Percentiles rank a stretch among this genome's conserved stretches.
These are phyloP conservation scores for Acer campestre DNA, from an alignment of 345 rosid genomes.

Conservation along the genomic window DNA sequence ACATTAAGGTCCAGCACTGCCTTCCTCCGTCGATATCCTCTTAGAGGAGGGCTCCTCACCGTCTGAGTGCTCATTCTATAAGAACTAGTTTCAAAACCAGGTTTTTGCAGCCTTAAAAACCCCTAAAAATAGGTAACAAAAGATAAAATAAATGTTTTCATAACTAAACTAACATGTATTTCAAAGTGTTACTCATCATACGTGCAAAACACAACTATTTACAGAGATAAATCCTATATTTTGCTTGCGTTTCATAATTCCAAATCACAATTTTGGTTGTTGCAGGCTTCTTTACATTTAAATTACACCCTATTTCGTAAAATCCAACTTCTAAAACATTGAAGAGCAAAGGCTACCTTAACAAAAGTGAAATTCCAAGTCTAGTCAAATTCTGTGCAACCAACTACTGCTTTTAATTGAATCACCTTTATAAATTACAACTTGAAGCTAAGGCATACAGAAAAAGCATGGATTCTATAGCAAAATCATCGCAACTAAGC, in stretches of 20 bases:
- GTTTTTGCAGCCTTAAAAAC: constrained; percentile 1
- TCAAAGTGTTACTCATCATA: background rate
- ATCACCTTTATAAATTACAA: background rate
- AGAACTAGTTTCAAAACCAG: constrained; percentile 1
- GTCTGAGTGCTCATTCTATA: constrained; percentile 50
- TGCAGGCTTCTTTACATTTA: background rate
- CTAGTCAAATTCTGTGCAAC: background rate
- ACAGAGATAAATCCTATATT: background rate
- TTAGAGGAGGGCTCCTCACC: constrained; percentile 36
- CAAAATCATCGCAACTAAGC: background rate
- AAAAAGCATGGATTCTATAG: background rate
- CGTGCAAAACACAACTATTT: background rate
- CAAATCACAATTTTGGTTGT: background rate
- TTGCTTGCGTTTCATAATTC: background rate
- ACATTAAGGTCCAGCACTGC: constrained; percentile 46
- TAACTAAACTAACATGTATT: background rate
- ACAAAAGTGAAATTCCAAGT: background rate
- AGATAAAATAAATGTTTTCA: background rate
- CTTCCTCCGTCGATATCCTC: constrained; percentile 62
- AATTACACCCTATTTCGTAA: background rate
- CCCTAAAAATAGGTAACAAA: background rate
- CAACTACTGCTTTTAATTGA: background rate
- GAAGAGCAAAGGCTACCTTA: background rate
- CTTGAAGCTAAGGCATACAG: background rate
- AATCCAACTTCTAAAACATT: background rate